phyloP scores from a whole-genome alignment of 257 asterid genomes.

The Jaltomata sinuosa region DNA sequence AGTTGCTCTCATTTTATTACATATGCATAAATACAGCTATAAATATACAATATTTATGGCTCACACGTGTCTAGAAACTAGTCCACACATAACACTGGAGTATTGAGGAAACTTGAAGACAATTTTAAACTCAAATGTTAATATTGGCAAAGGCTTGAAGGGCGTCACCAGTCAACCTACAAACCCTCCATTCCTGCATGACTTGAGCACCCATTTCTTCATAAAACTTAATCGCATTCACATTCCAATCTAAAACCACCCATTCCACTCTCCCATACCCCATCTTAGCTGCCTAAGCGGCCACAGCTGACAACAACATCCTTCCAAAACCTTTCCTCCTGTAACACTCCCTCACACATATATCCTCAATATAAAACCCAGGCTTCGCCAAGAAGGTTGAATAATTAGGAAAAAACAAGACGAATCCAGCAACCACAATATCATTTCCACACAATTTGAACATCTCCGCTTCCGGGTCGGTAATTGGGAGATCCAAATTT shows the following conservation, averaged over 20 bases:
- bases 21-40: too few species aligned
- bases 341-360: slow-evolving; percentile 72
- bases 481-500: slow-evolving; percentile 48
- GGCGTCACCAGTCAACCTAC: slow-evolving; percentile 66
- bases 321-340: slow-evolving; percentile 78
- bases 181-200: slow-evolving; percentile 70
- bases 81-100: neutral
- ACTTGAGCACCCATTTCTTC: slow-evolving; percentile 81
- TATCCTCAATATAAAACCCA: slow-evolving; percentile 69
- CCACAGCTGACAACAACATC: slow-evolving; percentile 61
- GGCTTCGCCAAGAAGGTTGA: slow-evolving; percentile 76
- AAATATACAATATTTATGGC: too few species aligned
- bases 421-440: slow-evolving; percentile 47
- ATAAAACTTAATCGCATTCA: slow-evolving; percentile 53
- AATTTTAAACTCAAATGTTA: neutral
- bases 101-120: neutral
- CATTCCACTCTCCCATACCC: slow-evolving; percentile 85
- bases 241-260: slow-evolving; percentile 88
- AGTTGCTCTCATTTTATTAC: too few species aligned
- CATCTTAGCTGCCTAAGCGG: slow-evolving; percentile 79
- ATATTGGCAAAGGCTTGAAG: slow-evolving; percentile 47
- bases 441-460: slow-evolving; percentile 29
- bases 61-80: too few species aligned
- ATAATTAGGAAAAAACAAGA: slow-evolving; percentile 72
- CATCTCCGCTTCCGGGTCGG: slow-evolving; percentile 41